Percentiles rank a stretch among this genome's conserved stretches.
Conservation (phyloP, 2,329 filamentous ascomycete species). For the Pseudophaeomoniella oleicola region DNA sequence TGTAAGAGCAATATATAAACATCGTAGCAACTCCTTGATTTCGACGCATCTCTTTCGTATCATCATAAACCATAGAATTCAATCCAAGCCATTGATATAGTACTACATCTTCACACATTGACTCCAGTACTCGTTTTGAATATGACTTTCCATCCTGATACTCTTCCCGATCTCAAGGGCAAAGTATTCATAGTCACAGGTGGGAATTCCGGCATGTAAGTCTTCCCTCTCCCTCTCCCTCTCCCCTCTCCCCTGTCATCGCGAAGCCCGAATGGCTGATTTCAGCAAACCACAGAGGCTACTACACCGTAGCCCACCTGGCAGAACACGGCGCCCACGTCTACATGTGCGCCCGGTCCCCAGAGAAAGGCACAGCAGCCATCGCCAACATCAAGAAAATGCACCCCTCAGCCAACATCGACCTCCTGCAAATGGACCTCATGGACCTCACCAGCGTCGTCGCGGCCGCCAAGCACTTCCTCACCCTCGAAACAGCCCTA, state of each 20-base stretch:
- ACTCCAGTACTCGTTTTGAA: slow-evolving; percentile 7
- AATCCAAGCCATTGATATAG: slow-evolving; percentile 6
- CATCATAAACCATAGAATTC: slow-evolving; percentile 9
- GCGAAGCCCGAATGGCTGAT: slow-evolving; percentile 1
- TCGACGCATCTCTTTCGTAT: slow-evolving; percentile 6
- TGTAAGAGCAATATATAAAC: slow-evolving; percentile 14
- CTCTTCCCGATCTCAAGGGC: slow-evolving; percentile 27
- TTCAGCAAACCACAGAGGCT: slow-evolving; percentile 11
- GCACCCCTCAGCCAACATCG: slow-evolving; percentile 15
- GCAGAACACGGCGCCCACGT: slow-evolving; percentile 24
- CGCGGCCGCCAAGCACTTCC: slow-evolving; percentile 18
- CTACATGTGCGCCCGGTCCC: slow-evolving; percentile 26
- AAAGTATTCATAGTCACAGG: slow-evolving; percentile 32
- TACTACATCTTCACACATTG: slow-evolving; percentile 8
- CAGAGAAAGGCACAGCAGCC: slow-evolving; percentile 17
- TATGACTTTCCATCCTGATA: slow-evolving; percentile 25
- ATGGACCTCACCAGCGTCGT: slow-evolving; percentile 12
- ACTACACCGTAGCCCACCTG: slow-evolving; percentile 21
- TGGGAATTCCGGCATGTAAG: slow-evolving; percentile 31
- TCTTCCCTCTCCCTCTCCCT: slow-evolving; percentile 8
- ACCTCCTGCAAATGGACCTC: slow-evolving; percentile 6
- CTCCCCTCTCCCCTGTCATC: slow-evolving; percentile 1
- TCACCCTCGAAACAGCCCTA: slow-evolving; percentile 14
- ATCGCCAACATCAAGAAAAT: slow-evolving; percentile 19
- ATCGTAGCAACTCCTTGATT: slow-evolving; percentile 6